Evolutionary conservation across 306 rosid genomes (phyloP).

Genomic region (Corylus avellana): DNA sequence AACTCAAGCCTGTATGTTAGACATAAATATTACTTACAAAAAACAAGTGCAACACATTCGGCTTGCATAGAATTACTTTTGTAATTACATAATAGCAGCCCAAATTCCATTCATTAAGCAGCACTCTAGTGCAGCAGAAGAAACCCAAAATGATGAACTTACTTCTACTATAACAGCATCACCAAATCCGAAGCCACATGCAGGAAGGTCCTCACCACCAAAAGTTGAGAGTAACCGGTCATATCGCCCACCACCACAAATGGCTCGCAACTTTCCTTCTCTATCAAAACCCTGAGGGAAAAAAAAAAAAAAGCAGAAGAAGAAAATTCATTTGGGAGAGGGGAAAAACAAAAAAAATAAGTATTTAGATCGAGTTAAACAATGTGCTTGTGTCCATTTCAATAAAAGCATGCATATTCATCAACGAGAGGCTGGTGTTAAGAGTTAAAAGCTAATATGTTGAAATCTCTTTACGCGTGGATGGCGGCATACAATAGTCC

Average conservation of each 20-base stretch:
- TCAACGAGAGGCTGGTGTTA: not conserved
- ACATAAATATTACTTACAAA: not conserved
- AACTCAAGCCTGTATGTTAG: not conserved
- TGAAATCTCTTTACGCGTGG: too few species aligned
- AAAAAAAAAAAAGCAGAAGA: not conserved
- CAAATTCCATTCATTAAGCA: not conserved
- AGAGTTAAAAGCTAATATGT: too few species aligned
- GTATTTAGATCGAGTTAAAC: slow-evolving; percentile 16
- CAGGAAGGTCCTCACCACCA: slow-evolving; percentile 90
- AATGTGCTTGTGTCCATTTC: slow-evolving; percentile 12
- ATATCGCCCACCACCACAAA: slow-evolving; percentile 97
- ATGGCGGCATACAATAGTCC: too few species aligned
- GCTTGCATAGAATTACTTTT: not conserved
- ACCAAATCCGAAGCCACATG: slow-evolving; percentile 97
- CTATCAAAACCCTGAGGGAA: slow-evolving; percentile 81
- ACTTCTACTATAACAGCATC: slow-evolving; percentile 98
- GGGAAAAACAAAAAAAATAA: not conserved
- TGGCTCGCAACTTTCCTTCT: slow-evolving; percentile 93
- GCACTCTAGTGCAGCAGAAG: not conserved
- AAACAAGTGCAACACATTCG: not conserved
- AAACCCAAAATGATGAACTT: slow-evolving; percentile 35
- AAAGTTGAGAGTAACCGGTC: slow-evolving; percentile 86
- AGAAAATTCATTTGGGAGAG: slow-evolving; percentile 19
- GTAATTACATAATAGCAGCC: not conserved
- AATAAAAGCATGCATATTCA: slow-evolving; percentile 8